Evolutionary conservation across 2,329 filamentous ascomycete genomes (phyloP), one percentile per base, ranked within the genome.

Genomic region (Diplodia corticola): DNA sequence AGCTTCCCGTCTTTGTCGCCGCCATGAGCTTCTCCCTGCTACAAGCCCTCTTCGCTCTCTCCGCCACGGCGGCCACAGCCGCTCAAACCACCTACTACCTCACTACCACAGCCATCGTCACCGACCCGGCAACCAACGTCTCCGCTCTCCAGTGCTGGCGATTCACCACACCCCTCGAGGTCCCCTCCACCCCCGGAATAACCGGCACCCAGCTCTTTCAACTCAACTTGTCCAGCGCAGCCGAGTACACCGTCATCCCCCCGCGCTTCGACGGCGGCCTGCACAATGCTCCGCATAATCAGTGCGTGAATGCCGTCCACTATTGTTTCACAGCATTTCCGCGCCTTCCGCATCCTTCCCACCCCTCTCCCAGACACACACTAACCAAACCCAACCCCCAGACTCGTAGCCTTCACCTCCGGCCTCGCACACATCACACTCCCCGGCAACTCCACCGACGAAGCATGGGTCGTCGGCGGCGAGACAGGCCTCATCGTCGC

Each of bases 91-190:
- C 26, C 17, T 57, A 13, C 20, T 50, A 65, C 63, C 71, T 78
- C 28, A 75, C 69, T 3, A 71, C 70, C 7, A 77, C 76, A 9
- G 74, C 76, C 15, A 69, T 78, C 26, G 72, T 76, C 12, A 76
- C 76, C 4, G 71, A 71, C 55, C 54, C 64, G 12, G 68, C 40
- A 20, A 44, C 72, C 15, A 75, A 76, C 68, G 69, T 69, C 60
- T 77, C 76, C 7, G 69, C 68, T 5, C 71, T 78, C 40, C 71
- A 78, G 68, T 79, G 76, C 69, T 78, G 75, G 76, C 68, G 73
- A 24, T 72, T 78, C 57, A 69, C 53, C 28, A 64, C 66, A 4
- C 74, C 75, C 3, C 72, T 78, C 67, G 46, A 63, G 4, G 57
- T 68, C 3, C 73, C 75, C 2, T 69, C 72, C 1, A 68, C 69